phyloP scores from a whole-genome alignment of 805 yeast genomes.

The Yamadazyma akitaensis region DNA sequence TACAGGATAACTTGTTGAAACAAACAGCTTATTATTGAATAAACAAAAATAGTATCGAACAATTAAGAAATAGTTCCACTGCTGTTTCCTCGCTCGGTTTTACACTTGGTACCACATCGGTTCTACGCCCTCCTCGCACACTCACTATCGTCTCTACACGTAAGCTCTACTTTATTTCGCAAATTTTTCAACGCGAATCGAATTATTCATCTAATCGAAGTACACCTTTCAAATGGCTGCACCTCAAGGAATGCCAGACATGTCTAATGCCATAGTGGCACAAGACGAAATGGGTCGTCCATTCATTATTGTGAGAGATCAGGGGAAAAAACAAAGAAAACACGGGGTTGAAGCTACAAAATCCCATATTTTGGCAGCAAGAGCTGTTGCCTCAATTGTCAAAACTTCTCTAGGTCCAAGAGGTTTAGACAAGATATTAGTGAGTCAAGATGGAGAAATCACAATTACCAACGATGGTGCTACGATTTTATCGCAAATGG shows the following conservation, averaged over 20 bases:
- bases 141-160: too few species aligned
- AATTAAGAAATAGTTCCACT: too few species aligned
- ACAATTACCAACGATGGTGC: constrained; percentile 99
- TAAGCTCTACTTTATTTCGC: not conserved
- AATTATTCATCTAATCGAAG: not conserved
- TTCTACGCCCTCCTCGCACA: too few species aligned
- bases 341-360: constrained; percentile 50
- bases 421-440: constrained; percentile 94
- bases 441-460: constrained; percentile 95
- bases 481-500: constrained; percentile 93
- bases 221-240: constrained; percentile 13
- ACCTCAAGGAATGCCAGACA: constrained; percentile 65
- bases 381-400: constrained; percentile 89
- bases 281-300: constrained; percentile 99
- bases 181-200: constrained; percentile 10
- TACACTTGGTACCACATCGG: too few species aligned
- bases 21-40: too few species aligned
- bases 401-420: constrained; percentile 95
- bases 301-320: constrained; percentile 92
- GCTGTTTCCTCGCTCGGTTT: too few species aligned
- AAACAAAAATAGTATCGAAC: too few species aligned
- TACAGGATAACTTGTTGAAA: too few species aligned
- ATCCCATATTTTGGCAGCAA: constrained; percentile 90
- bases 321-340: constrained; percentile 66
- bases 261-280: constrained; percentile 97